Percentiles rank a stretch among this genome's conserved stretches.
phyloP scores from a whole-genome alignment of 305 asterid species.

The Caryopteris hybrid region DNA sequence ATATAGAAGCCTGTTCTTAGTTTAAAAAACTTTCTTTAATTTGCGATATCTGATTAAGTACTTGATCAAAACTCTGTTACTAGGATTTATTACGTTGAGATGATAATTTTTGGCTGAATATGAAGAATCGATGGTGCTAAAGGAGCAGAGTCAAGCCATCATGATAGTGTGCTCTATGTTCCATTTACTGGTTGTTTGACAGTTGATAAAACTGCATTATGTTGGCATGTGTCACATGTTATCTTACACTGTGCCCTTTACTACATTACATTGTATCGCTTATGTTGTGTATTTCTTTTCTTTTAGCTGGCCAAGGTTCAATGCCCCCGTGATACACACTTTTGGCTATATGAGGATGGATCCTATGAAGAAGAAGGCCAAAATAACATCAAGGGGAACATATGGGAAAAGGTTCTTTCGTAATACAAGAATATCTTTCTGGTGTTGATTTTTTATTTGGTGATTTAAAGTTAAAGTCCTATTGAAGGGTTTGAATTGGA shows the following conservation, averaged over 20 bases:
- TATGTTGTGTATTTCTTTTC: background rate
- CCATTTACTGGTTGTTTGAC: too few species aligned
- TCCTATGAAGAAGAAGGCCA: conserved; percentile 92
- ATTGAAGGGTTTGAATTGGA: conserved; percentile 34
- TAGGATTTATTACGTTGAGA: too few species aligned
- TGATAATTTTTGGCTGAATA: too few species aligned
- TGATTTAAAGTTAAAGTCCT: conserved; percentile 8
- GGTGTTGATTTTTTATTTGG: background rate
- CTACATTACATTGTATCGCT: too few species aligned
- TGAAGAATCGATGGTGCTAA: too few species aligned
- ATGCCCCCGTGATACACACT: conserved; percentile 66
- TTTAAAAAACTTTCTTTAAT: too few species aligned
- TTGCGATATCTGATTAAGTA: too few species aligned
- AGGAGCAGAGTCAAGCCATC: too few species aligned
- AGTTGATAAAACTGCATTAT: too few species aligned
- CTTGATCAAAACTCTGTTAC: too few species aligned
- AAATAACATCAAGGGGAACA: conserved; percentile 71
- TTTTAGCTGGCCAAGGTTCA: conserved; percentile 78
- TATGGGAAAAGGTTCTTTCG: conserved; percentile 71
- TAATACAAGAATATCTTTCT: background rate
- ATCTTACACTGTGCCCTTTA: background rate
- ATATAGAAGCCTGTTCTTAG: too few species aligned
- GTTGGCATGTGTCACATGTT: background rate
- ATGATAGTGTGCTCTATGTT: too few species aligned
- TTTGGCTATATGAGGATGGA: conserved; percentile 89